Conservation (phyloP, 805 yeast genomes). For the Wickerhamiella hasegawae region DNA sequence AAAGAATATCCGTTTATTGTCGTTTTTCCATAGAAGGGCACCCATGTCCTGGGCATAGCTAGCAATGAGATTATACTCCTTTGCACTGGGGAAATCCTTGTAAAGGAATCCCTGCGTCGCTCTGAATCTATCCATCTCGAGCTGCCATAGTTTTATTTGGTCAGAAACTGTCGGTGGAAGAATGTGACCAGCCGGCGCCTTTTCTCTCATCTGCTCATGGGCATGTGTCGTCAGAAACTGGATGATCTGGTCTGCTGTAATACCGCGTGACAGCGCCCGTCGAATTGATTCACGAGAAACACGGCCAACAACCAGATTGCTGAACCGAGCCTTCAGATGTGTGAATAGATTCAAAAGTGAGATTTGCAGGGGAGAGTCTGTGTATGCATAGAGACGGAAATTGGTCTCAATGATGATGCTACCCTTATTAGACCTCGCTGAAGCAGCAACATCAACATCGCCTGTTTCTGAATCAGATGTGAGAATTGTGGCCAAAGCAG, state of each 20-base stretch:
- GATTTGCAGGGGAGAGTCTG: constrained; percentile 86
- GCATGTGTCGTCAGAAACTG: constrained; percentile 83
- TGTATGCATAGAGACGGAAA: constrained; percentile 82
- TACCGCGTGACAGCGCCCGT: constrained; percentile 70
- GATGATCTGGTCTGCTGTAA: constrained; percentile 88
- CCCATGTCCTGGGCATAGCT: constrained; percentile 84
- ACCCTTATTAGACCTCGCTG: constrained; percentile 29
- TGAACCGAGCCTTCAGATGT: constrained; percentile 66
- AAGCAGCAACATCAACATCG: constrained; percentile 36
- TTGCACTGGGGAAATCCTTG: constrained; percentile 63
- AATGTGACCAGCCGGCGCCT: constrained; percentile 32
- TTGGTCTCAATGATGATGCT: constrained; percentile 84
- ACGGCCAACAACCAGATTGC: constrained; percentile 87
- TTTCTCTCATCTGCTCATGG: constrained; percentile 72
- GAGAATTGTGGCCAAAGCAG: constrained; percentile 73
- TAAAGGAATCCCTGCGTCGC: constrained; percentile 76
- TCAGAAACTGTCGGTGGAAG: constrained; percentile 96
- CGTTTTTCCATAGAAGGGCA: constrained; percentile 76
- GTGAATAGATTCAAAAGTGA: constrained; percentile 83
- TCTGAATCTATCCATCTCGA: constrained; percentile 83
- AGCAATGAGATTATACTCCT: constrained; percentile 57
- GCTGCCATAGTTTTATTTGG: constrained; percentile 90
- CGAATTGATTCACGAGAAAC: constrained; percentile 85
- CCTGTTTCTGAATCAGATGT: constrained; percentile 69
- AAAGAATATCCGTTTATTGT: constrained; percentile 53